phyloP scores from a whole-genome alignment of 345 rosid genomes.

The Cardamine chenopodiifolia region DNA sequence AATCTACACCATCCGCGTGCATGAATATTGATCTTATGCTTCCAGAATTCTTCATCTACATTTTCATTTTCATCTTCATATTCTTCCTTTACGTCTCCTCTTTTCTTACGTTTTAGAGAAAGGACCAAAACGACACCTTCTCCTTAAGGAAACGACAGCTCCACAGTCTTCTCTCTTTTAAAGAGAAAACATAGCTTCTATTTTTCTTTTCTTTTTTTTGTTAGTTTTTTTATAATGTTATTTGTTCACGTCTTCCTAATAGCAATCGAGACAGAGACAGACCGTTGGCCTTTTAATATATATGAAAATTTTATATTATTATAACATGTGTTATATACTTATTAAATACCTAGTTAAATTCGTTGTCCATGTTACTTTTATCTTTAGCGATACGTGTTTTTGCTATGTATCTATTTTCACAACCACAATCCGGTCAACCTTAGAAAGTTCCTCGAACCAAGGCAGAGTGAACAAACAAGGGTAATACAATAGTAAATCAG shows the following conservation, averaged over 20 bases:
- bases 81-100: conserved; percentile 19
- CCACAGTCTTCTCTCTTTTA: neutral
- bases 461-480: too few relatives aligned
- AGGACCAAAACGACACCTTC: conserved; percentile 1
- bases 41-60: too few relatives aligned
- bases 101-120: conserved; percentile 5
- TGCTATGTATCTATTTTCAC: too few relatives aligned
- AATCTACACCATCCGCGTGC: conserved; percentile 64
- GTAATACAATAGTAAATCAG: too few relatives aligned
- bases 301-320: neutral
- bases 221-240: neutral
- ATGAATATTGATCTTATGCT: conserved; percentile 60
- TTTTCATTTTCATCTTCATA: conserved; percentile 22
- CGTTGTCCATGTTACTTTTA: neutral
- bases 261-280: neutral
- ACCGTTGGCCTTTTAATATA: neutral
- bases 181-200: neutral
- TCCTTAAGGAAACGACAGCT: conserved; percentile 3
- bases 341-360: neutral
- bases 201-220: neutral
- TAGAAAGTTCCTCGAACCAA: too few relatives aligned
- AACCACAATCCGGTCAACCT: too few relatives aligned
- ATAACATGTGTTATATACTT: neutral
- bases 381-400: too few relatives aligned
- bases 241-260: neutral